Evolutionary conservation across 345 rosid species (phyloP), one percentile per base, ranked within the genome.

Genomic region (Eucalyptus erythrocorys): DNA sequence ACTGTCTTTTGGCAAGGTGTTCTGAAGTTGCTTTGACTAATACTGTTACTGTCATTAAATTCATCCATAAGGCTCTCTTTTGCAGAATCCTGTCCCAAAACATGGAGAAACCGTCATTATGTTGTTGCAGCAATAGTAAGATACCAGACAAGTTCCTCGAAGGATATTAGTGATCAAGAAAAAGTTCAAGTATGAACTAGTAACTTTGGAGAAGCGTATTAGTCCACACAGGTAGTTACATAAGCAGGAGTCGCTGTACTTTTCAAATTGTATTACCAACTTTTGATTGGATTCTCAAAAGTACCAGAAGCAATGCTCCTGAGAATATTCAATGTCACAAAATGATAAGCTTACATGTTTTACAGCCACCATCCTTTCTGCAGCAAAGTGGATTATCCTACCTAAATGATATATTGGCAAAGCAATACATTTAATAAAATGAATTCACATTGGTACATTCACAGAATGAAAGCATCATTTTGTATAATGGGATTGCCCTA

Each of bases 1-100:
- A 93, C 94, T 86, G 95, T 93, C 92, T 93, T 95, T 85, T 92
- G 93, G 90, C 91, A 88, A 66, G 99, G 99, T 45, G 96, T 96
- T 90, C 91, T 91, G 87, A 92, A 94, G 91, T 95, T 95, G 82
- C 91, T 92, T 76, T 90, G 91, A 90, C 87, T 87, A 59, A 87
- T 88, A 85, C 81, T 90, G 88, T 87, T 92, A 92, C 90, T 93
- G 89, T 82, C 93, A 87, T 89, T 91, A 90, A 92, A 90, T 86
- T 90, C 94, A 90, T 90, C 96, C 89, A 86, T 86, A 79, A 89
- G 88, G 88, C 89, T 92, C 82, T 91, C 93, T 90, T 89, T 94
- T 89, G 88, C 90, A 53, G 91, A 93, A 90, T 84, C 89, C 87
- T 89, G 92, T 80, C 88, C 92, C 94, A 87, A 47, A 19, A 30